Evolutionary conservation across 164 flowering plant species (phyloP), one percentile per base, ranked within the genome.

Genomic region (Nymphaea colorata): DNA sequence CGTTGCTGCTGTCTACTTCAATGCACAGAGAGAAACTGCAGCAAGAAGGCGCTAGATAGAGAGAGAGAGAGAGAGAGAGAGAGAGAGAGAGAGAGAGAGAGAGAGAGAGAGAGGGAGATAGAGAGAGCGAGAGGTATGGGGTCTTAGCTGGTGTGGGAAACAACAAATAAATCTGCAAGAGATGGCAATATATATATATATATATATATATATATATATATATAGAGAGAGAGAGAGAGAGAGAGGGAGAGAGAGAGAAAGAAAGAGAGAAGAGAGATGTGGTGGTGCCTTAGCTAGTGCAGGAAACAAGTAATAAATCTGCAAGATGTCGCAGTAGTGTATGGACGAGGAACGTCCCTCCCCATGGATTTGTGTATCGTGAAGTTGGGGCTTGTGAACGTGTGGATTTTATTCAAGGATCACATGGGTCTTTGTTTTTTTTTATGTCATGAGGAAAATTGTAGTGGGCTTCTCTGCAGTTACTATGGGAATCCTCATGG

Each of bases 1-100:
- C 12, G 97, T 91, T 12, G 91, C 97, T 41, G 95, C 89, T 71
- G 91, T 91, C 15, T 91, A 73, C 86, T 88, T 87, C 87, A 91
- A 89, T 63, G 83, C 86, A 44, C 97, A 89, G 57, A 82, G 97
- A 71, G 96, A 89, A 78, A 91, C 97, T 0, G 97, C 97, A 36
- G 90, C 95, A 2, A 81, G 93, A 74, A 79, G 90, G 69, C 97
- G 97, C 57, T 82, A 57, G 69, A 2, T 2, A 36, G 14, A 59
- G 42, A 17, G 5, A 16, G 42, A 57, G 5, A 55, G 42, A 61
- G 64, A 61, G 64, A 61, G 64, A 61, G 64, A 16, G 42, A 57
- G 5, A 55, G 42, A 61, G 64, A 61, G 64, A 61, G 64, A 61
- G 64, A 57, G 69, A 2, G 4, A 36, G 14, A 59, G 42, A 17